Percentiles rank a stretch among this genome's conserved stretches.
Evolutionary conservation across 2,329 filamentous ascomycete genomes (phyloP).

Genomic region (Tolypocladium tropicale): DNA sequence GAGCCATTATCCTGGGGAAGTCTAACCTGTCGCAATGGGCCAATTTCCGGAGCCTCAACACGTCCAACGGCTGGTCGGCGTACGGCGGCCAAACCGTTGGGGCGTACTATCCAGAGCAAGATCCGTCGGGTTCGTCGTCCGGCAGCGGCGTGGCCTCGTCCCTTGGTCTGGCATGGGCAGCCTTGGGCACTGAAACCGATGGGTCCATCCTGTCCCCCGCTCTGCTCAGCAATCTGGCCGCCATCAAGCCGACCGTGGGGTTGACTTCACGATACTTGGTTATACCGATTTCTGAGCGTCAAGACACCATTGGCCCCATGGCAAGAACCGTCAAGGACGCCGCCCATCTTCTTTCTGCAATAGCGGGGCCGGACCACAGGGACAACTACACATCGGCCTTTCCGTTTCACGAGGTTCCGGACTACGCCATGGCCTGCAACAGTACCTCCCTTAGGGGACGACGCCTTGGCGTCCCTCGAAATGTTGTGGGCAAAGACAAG

Average conservation of each 20-base stretch:
- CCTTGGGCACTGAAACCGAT: slow-evolving; percentile 32
- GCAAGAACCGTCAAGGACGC: slow-evolving; percentile 57
- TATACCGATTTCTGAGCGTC: slow-evolving; percentile 53
- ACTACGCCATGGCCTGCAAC: not conserved
- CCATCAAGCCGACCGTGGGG: slow-evolving; percentile 58
- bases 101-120: slow-evolving; percentile 51
- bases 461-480: not conserved
- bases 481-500: not conserved
- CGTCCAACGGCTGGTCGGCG: slow-evolving; percentile 51
- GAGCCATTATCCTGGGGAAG: slow-evolving; percentile 57
- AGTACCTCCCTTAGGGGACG: not conserved
- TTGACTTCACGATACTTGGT: slow-evolving; percentile 52
- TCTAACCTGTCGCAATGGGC: slow-evolving; percentile 56
- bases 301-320: slow-evolving; percentile 58
- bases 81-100: slow-evolving; percentile 51
- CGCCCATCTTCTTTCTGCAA: slow-evolving; percentile 49
- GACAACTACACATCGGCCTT: slow-evolving; percentile 48
- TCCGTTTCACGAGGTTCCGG: not conserved
- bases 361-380: slow-evolving; percentile 45
- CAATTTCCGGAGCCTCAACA: slow-evolving; percentile 43
- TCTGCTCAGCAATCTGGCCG: slow-evolving; percentile 47
- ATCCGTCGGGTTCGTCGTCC: slow-evolving; percentile 50
- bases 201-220: slow-evolving; percentile 51
- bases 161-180: slow-evolving; percentile 5
- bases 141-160: slow-evolving; percentile 49